Base-by-base conservation (phyloP, 306 rosid genomes). In the Pterocarpus santalinus region DNA sequence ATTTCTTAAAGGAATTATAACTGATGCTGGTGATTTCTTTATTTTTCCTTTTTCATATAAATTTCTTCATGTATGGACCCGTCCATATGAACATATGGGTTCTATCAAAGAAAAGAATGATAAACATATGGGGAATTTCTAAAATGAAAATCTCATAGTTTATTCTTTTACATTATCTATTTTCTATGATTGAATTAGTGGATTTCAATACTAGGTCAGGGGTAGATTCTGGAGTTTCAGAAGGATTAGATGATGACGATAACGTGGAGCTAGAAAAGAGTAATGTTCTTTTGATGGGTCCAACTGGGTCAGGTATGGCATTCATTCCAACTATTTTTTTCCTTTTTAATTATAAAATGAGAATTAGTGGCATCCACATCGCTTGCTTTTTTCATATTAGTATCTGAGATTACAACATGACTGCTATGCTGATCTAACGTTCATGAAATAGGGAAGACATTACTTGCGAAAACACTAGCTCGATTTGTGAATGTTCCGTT, bases 221-320 rank as follows among this genome's bases (percentile, higher is more conserved):
- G 44, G 81, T 86, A 82, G 97, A 91, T 39, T 65, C 91, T 33
- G 92, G 75, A 71, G 79, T 49, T 75, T 83, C 88, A 61, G 85
- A 87, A 74, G 58, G 69, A 62, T 36, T 77, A 74, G 94, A 92
- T 82, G 89, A 94, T 71, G 94, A 90, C 30, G 92, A 95, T 57
- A 85, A 76, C 41, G 99, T 95, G 43, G 97, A 95, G 86, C 89
- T 95, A 64, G 99, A 95, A 81, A 95, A 95, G 92, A 95, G 99
- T 92, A 95, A 95, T 58, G 99, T 95, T 69, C 99, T 95, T 76
- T 77, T 95, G 84, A 95, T 95, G 97, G 99, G 97, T 78, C 99
- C 99, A 68, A 95, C 99, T 53, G 99, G 99, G 62, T 95, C 99
- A 60, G 98, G 98, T 94, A 73, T 79, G 84, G 65, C 74, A 66